Conservation (phyloP, 2,329 filamentous ascomycete genomes). For the Chaetomium sp. region DNA sequence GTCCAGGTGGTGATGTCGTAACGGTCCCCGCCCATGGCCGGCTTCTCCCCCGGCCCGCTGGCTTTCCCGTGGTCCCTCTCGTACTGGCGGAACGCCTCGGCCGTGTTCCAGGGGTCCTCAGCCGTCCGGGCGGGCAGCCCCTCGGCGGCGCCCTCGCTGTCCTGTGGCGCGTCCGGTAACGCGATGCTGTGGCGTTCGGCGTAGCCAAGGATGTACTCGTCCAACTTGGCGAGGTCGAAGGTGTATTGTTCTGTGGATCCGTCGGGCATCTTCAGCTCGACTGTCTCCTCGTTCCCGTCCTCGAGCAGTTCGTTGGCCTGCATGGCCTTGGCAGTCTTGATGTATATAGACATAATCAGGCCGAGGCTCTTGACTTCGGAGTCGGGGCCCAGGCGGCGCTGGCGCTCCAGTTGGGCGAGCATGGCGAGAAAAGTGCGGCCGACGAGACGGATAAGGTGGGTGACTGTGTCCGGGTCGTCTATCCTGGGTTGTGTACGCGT, state of each 20-base stretch:
- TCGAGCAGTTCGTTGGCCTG: slow-evolving; percentile 29
- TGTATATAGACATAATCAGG: slow-evolving; percentile 43
- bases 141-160: slow-evolving; percentile 28
- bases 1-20: slow-evolving; percentile 44
- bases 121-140: slow-evolving; percentile 27
- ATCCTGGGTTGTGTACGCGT: slow-evolving; percentile 26
- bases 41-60: background rate
- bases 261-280: slow-evolving; percentile 18
- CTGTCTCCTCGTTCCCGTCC: slow-evolving; percentile 13
- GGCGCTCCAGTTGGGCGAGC: slow-evolving; percentile 42
- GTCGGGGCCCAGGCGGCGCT: slow-evolving; percentile 38
- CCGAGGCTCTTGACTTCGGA: slow-evolving; percentile 43
- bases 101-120: slow-evolving; percentile 34
- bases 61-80: slow-evolving; percentile 13
- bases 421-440: slow-evolving; percentile 43
- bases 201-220: slow-evolving; percentile 40
- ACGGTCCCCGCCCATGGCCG: slow-evolving; percentile 43
- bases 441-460: slow-evolving; percentile 30
- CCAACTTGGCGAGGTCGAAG: slow-evolving; percentile 33
- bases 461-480: slow-evolving; percentile 35
- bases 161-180: slow-evolving; percentile 30
- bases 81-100: slow-evolving; percentile 3
- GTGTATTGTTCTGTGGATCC: slow-evolving; percentile 25
- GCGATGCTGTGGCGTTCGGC: slow-evolving; percentile 39
- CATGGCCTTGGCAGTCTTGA: slow-evolving; percentile 32